phyloP scores from a whole-genome alignment of 2,329 filamentous ascomycete genomes.

The Sporothrix schenckii region DNA sequence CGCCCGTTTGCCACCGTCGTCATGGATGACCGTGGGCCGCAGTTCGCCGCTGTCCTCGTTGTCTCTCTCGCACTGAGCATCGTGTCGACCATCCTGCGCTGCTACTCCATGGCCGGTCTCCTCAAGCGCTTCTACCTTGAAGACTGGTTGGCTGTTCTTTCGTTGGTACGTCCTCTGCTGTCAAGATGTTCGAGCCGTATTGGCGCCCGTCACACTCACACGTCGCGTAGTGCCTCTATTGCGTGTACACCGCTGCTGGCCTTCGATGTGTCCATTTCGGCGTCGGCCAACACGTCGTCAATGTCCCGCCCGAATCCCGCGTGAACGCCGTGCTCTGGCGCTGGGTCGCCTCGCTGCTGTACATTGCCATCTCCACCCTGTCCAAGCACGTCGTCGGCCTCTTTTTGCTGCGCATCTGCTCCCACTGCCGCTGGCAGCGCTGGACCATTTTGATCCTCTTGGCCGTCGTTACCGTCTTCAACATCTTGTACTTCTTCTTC shows the following conservation, averaged over 20 bases:
- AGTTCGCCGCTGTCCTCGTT: conserved; percentile 10
- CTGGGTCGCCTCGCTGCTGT: conserved; percentile 12
- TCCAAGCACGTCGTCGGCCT: conserved; percentile 18
- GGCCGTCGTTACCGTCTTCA: neutral
- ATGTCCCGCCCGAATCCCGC: conserved; percentile 6
- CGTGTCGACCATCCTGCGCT: conserved; percentile 15
- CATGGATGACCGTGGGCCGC: conserved; percentile 9
- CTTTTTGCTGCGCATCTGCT: conserved; percentile 22
- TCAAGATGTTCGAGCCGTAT: neutral
- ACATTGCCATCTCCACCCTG: conserved; percentile 11
- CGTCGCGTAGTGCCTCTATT: neutral
- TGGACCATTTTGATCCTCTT: neutral
- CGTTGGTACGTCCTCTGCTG: neutral
- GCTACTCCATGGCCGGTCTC: conserved; percentile 21
- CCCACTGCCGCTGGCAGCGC: conserved; percentile 23
- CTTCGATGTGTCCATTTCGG: conserved; percentile 5
- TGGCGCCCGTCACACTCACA: neutral
- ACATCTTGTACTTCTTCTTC: conserved; percentile 6
- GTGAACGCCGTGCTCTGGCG: conserved; percentile 18
- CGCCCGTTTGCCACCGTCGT: neutral
- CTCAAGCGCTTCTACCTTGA: conserved; percentile 20
- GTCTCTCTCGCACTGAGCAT: neutral
- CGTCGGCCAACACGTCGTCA: conserved; percentile 9
- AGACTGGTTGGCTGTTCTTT: conserved; percentile 16
- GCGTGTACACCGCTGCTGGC: neutral